Percentiles rank a stretch among this genome's conserved stretches.
Conservation (phyloP, 2,329 filamentous ascomycete genomes). For the Apiospora marii region DNA sequence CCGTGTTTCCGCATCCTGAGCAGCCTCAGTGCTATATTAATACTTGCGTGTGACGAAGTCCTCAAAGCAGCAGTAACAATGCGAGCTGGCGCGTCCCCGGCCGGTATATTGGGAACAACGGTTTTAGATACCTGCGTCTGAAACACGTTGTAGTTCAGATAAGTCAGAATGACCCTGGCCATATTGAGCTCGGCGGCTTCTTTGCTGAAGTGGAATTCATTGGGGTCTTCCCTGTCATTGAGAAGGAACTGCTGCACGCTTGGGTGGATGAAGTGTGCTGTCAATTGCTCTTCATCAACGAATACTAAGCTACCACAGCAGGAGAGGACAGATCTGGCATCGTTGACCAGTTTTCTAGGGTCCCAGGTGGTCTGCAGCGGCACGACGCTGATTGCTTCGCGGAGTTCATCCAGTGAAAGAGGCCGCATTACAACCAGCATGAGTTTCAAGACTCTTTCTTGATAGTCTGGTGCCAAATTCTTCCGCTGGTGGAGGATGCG, state of each 20-base stretch:
- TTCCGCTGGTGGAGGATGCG: conserved; percentile 40
- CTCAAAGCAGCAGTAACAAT: neutral
- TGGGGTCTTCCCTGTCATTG: neutral
- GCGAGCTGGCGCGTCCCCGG: neutral
- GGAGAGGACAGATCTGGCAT: conserved; percentile 34
- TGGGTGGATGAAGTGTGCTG: conserved; percentile 44
- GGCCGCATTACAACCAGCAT: conserved; percentile 41
- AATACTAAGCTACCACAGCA: conserved; percentile 45
- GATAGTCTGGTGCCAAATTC: conserved; percentile 31
- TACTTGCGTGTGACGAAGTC: too few relatives aligned
- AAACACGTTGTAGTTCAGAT: neutral
- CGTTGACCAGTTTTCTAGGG: conserved; percentile 37
- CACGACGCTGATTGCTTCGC: conserved; percentile 48
- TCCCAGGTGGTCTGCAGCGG: conserved; percentile 38
- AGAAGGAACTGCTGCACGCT: conserved; percentile 46
- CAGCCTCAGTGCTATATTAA: neutral
- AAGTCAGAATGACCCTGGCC: neutral
- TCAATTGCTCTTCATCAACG: conserved; percentile 44
- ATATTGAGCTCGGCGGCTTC: neutral
- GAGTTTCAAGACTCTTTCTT: conserved; percentile 42
- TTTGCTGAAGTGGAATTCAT: neutral
- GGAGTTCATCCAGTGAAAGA: conserved; percentile 44
- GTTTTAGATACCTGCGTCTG: neutral
- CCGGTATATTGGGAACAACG: neutral
- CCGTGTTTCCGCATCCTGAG: neutral